Evolutionary conservation across 1,284 basidiomycete genomes (phyloP), one percentile per base, ranked within the genome.

Genomic region (Ganoderma lucidum): DNA sequence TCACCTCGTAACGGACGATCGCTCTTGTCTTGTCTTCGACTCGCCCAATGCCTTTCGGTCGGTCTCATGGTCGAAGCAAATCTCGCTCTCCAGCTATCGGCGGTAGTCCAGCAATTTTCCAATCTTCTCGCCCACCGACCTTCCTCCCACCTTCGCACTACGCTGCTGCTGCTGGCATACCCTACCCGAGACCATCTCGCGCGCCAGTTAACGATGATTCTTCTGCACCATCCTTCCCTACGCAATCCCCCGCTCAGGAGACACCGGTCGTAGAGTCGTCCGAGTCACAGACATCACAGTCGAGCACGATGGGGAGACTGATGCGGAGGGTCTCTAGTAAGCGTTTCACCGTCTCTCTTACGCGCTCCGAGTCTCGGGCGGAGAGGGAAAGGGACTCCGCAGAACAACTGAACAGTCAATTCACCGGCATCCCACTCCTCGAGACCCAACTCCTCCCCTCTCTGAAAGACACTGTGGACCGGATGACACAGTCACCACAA

Each of bases 381-480:
- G 53, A 65, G 37, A 68, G 68, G 45, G 71, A 74, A 60, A 70
- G 73, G 72, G 68, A 71, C 69, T 14, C 73, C 59, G 60, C 64
- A 55, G 68, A 73, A 1, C 80, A 81, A 59, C 83, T 83, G 39
- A 82, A 82, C 73, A 87, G 85, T 71, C 81, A 85, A 63, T 78
- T 88, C 28, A 82, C 80, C 4, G 86, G 86, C 64, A 78, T 92
- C 3, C 87, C 88, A 2, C 79, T 87, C 30, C 77, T 91, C 32
- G 91, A 93, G 73, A 81, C 86, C 0, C 86, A 90, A 39, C 81
- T 93, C 14, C 78, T 93, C 35, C 91, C 91, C 10, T 89, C 90
- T 30, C 80, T 93, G 44, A 83, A 86, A 44, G 91, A 93, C 69
- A 93, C 91, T 0, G 85, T 93, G 45, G 86, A 90, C 72, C 85